phyloP scores from a whole-genome alignment of 129 eudicot species.

The Tagetes erecta region DNA sequence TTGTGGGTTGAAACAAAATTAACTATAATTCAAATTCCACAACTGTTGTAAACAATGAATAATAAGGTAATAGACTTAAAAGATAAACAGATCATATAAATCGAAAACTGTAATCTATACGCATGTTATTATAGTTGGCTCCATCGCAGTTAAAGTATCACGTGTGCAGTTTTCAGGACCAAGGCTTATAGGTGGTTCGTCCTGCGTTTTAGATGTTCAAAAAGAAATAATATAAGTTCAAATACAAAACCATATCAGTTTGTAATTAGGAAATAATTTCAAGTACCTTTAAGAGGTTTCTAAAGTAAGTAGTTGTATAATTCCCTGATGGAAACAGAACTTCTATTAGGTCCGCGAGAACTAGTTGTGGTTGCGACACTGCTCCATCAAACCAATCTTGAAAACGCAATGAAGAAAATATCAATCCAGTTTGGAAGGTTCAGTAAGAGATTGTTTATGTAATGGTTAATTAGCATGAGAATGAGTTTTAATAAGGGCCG shows the following conservation, averaged over 20 bases:
- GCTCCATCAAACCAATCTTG: conserved; percentile 95
- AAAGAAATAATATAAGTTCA: neutral
- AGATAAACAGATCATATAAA: conserved; percentile 3
- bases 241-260: conserved; percentile 4
- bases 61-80: neutral
- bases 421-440: neutral
- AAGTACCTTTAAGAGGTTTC: conserved; percentile 79
- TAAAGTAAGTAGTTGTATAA: conserved; percentile 75
- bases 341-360: conserved; percentile 80
- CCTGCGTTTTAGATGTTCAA: conserved; percentile 47
- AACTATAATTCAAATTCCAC: conserved; percentile 9
- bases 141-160: conserved; percentile 62
- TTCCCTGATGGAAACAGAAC: conserved; percentile 77
- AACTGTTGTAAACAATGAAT: conserved; percentile 14
- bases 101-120: conserved; percentile 22
- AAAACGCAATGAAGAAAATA: conserved; percentile 1
- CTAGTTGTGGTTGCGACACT: conserved; percentile 94
- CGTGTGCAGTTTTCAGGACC: conserved; percentile 68
- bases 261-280: neutral
- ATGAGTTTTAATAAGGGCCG: neutral
- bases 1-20: neutral
- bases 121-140: conserved; percentile 65
- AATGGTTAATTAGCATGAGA: neutral
- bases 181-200: conserved; percentile 46
- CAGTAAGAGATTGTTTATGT: neutral